Conservation (phyloP, 2,329 filamentous ascomycete species). For the Coniochaeta sp. region DNA sequence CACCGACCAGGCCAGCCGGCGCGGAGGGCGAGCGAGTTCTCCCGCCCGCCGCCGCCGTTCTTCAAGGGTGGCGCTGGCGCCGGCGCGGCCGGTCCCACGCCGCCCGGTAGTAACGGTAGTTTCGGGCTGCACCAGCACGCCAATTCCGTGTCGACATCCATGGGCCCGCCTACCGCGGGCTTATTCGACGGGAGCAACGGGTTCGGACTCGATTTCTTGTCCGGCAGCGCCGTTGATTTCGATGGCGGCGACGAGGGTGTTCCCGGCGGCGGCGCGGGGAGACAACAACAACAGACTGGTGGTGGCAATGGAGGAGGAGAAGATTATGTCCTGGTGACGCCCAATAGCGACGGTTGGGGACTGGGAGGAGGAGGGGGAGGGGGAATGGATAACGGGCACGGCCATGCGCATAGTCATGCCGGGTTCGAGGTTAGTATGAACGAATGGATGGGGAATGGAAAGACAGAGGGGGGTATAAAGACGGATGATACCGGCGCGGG, state of each 20-base stretch:
- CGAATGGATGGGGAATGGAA: neutral
- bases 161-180: slow-evolving; percentile 12
- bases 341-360: slow-evolving; percentile 19
- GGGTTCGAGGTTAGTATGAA: no score
- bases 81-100: slow-evolving; percentile 11
- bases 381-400: no score
- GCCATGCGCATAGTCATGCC: no score
- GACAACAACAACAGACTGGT: no score
- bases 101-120: slow-evolving; percentile 8
- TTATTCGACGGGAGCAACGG: slow-evolving; percentile 14
- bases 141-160: slow-evolving; percentile 14
- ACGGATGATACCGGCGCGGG: neutral
- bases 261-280: neutral
- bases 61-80: slow-evolving; percentile 9
- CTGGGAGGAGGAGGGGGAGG: slow-evolving; percentile 10
- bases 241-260: slow-evolving; percentile 14
- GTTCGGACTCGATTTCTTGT: slow-evolving; percentile 22
- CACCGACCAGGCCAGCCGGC: slow-evolving; percentile 17
- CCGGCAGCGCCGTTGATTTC: slow-evolving; percentile 19
- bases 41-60: slow-evolving; percentile 21
- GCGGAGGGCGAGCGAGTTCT: slow-evolving; percentile 23
- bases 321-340: slow-evolving; percentile 17
- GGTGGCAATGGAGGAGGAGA: slow-evolving; percentile 6
- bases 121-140: slow-evolving; percentile 10
- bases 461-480: neutral